A percentile compares a stretch with the other conserved stretches of the same genome.
phyloP scores from a whole-genome alignment of 495 filamentous ascomycete genomes.

The Hyaloscypha hepaticicola region DNA sequence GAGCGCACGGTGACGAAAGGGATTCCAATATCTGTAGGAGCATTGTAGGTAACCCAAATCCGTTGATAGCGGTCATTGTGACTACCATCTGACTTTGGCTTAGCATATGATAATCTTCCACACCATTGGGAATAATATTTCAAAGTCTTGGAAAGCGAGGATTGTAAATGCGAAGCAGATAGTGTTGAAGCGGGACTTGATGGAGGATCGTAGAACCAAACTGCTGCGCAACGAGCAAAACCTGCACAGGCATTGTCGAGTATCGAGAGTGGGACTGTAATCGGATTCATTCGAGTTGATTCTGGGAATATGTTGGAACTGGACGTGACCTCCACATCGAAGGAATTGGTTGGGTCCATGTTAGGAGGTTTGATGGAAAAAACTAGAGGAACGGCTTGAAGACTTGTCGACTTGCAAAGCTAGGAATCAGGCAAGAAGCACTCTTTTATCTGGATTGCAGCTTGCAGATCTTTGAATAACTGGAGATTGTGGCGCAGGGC shows the following conservation, averaged over 20 bases:
- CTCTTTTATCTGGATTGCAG: too few relatives aligned
- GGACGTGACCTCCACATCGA: slow-evolving; percentile 23
- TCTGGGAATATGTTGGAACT: slow-evolving; percentile 18
- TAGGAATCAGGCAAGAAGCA: too few relatives aligned
- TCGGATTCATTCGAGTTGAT: neutral
- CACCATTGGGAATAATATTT: slow-evolving; percentile 39
- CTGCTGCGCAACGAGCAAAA: slow-evolving; percentile 38
- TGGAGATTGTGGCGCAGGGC: too few relatives aligned
- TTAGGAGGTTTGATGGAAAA: neutral
- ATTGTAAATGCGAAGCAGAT: slow-evolving; percentile 34
- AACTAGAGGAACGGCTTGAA: too few relatives aligned
- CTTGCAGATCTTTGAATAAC: too few relatives aligned
- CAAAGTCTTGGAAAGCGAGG: slow-evolving; percentile 37
- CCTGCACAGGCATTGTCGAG: slow-evolving; percentile 36
- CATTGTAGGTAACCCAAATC: slow-evolving; percentile 37
- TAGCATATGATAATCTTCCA: slow-evolving; percentile 35
- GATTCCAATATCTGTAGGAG: slow-evolving; percentile 37
- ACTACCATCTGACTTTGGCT: slow-evolving; percentile 23
- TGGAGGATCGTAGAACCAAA: slow-evolving; percentile 40
- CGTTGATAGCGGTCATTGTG: slow-evolving; percentile 39
- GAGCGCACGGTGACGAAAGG: slow-evolving; percentile 36
- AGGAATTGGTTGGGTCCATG: slow-evolving; percentile 9
- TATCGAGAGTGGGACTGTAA: slow-evolving; percentile 36
- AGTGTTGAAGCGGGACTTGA: slow-evolving; percentile 20
- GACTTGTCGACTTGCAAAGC: too few relatives aligned